Conservation (phyloP, 2,329 filamentous ascomycete genomes). For the Pyrenophora graminea region DNA sequence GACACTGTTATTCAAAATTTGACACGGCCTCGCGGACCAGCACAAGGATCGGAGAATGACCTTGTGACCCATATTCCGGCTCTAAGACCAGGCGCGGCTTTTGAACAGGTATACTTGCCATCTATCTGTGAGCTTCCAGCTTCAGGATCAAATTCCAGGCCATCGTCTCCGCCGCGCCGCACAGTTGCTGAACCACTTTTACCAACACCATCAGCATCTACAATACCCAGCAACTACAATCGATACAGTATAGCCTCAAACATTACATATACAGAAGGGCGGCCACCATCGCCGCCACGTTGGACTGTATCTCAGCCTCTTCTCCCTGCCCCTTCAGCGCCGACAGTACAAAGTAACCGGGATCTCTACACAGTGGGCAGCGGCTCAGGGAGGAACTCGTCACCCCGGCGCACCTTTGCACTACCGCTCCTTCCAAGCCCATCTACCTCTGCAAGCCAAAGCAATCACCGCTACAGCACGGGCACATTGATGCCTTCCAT, state of each 20-base stretch:
- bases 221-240: slow-evolving; percentile 27
- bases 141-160: slow-evolving; percentile 13
- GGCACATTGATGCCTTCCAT: slow-evolving; percentile 41
- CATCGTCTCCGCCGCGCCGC: slow-evolving; percentile 24
- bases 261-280: slow-evolving; percentile 33
- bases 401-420: slow-evolving; percentile 28
- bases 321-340: slow-evolving; percentile 37
- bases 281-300: slow-evolving; percentile 20
- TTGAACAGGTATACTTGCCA: slow-evolving; percentile 21
- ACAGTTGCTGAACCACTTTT: slow-evolving; percentile 38
- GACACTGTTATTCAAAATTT: slow-evolving; percentile 41
- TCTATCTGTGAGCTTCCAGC: slow-evolving; percentile 28
- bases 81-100: slow-evolving; percentile 23
- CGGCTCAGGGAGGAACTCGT: slow-evolving; percentile 5
- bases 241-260: slow-evolving; percentile 28
- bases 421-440: slow-evolving; percentile 37
- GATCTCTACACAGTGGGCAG: slow-evolving; percentile 16
- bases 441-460: slow-evolving; percentile 34
- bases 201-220: slow-evolving; percentile 39
- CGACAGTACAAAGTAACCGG: slow-evolving; percentile 30
- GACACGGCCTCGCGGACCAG: slow-evolving; percentile 27
- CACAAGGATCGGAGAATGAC: slow-evolving; percentile 23
- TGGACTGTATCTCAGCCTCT: slow-evolving; percentile 37
- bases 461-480: slow-evolving; percentile 25
- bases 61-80: slow-evolving; percentile 39